Evolutionary conservation across 768 basidiomycete species (phyloP).

Genomic region (Amanita molliuscula): DNA sequence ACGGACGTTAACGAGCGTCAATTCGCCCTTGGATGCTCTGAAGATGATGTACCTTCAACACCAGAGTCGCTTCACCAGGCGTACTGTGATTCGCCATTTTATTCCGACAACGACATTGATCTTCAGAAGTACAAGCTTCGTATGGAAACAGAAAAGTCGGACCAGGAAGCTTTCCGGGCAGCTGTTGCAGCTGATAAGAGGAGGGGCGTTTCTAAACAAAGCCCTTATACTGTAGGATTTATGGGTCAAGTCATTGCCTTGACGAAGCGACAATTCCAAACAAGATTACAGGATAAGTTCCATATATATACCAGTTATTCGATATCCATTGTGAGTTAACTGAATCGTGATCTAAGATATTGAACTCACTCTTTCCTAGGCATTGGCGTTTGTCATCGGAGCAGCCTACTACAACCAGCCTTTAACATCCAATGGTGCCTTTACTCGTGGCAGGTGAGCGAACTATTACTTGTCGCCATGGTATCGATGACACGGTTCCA

Average conservation of each 20-base stretch:
- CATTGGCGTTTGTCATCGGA: conserved; percentile 58
- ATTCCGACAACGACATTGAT: conserved; percentile 29
- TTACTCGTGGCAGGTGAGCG: conserved; percentile 65
- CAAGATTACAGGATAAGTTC: conserved; percentile 67
- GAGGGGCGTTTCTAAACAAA: conserved; percentile 64
- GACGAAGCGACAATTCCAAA: conserved; percentile 63
- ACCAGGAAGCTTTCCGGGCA: conserved; percentile 69
- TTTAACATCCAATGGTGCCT: conserved; percentile 66
- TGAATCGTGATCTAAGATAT: neutral
- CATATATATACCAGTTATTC: conserved; percentile 64
- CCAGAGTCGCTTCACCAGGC: conserved; percentile 59
- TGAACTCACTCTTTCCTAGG: conserved; percentile 17
- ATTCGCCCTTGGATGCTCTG: conserved; percentile 53
- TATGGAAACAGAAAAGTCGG: conserved; percentile 50
- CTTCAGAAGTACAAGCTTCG: conserved; percentile 44
- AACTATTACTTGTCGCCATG: neutral
- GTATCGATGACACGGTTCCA: conserved; percentile 7
- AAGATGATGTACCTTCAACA: conserved; percentile 50
- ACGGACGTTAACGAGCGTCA: conserved; percentile 83
- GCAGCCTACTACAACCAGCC: conserved; percentile 69
- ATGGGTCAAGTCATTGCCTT: conserved; percentile 62
- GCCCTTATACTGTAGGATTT: conserved; percentile 79
- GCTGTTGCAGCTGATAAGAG: conserved; percentile 74
- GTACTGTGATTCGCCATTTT: conserved; percentile 40
- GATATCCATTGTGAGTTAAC: conserved; percentile 40